A percentile compares a stretch with the other conserved stretches of the same genome.
Conservation (phyloP, 2,329 filamentous ascomycete genomes). For the Stachybotrys chlorohalonatus region DNA sequence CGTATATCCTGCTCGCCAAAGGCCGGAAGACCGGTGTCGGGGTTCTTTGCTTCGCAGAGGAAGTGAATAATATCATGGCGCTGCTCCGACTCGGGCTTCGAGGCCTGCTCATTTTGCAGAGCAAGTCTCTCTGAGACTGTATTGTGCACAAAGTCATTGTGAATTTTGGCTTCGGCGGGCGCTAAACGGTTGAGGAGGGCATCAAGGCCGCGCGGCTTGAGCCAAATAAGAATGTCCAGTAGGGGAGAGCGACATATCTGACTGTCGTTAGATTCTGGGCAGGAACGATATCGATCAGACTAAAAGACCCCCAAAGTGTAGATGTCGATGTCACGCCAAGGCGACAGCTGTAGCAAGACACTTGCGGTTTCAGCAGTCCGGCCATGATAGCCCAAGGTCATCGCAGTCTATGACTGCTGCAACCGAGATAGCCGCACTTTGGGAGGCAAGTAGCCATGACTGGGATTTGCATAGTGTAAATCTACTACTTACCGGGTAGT, state of each 20-base stretch:
- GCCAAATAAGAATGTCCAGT: slow-evolving; percentile 2
- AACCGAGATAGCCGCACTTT: too few relatives aligned
- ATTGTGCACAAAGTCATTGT: not conserved
- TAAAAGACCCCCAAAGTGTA: not conserved
- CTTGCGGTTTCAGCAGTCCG: too few relatives aligned
- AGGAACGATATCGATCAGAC: not conserved
- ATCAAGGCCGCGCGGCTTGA: slow-evolving; percentile 3
- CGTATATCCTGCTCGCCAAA: not conserved
- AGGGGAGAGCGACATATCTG: slow-evolving; percentile 2
- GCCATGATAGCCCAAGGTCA: too few relatives aligned
- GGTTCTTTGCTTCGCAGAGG: not conserved
- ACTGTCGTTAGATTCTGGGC: not conserved
- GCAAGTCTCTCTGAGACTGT: not conserved
- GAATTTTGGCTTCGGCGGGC: not conserved
- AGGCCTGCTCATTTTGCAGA: not conserved
- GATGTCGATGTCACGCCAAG: too few relatives aligned
- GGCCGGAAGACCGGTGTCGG: slow-evolving; percentile 1
- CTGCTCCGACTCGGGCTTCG: slow-evolving; percentile 1
- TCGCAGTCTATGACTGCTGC: too few relatives aligned
- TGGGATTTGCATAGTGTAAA: not conserved
- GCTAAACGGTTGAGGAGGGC: not conserved
- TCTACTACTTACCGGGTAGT: not conserved
- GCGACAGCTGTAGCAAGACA: too few relatives aligned
- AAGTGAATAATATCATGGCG: slow-evolving; percentile 3
- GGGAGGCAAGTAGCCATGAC: not conserved